Conservation (phyloP, 805 yeast genomes). For the Yamadazyma akitaensis region DNA sequence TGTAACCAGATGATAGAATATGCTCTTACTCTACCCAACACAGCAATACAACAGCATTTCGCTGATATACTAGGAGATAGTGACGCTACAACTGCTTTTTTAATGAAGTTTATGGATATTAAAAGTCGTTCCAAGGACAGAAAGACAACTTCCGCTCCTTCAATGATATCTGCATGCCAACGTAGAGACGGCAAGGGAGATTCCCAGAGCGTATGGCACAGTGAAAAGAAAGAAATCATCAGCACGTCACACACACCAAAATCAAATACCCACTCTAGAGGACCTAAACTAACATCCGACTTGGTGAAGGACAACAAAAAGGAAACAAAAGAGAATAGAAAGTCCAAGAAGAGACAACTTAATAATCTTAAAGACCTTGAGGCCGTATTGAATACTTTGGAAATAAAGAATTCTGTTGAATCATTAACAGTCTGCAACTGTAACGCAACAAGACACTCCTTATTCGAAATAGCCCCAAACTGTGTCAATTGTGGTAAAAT, state of each 20-base stretch:
- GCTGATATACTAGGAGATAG: constrained; percentile 56
- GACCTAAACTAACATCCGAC: constrained; percentile 10
- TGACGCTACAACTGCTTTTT: constrained; percentile 48
- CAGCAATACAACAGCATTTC: constrained; percentile 51
- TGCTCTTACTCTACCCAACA: constrained; percentile 43
- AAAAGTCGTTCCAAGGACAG: constrained; percentile 14
- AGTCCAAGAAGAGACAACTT: constrained; percentile 43
- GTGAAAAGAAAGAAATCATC: too few species aligned
- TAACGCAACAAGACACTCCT: constrained; percentile 83
- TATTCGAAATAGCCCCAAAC: constrained; percentile 88
- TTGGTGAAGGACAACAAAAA: constrained; percentile 5
- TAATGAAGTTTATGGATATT: constrained; percentile 41
- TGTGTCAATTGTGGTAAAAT: constrained; percentile 93
- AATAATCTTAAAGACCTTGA: constrained; percentile 65
- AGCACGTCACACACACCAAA: not conserved
- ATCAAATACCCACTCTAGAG: constrained; percentile 2
- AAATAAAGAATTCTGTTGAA: constrained; percentile 19
- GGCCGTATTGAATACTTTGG: constrained; percentile 53
- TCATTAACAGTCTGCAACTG: constrained; percentile 57
- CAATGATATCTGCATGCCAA: not conserved
- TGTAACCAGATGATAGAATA: constrained; percentile 54
- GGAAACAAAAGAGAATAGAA: constrained; percentile 21
- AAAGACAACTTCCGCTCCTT: not conserved
- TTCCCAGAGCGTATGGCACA: not conserved
- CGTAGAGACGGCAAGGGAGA: not conserved